These are phyloP conservation scores for Fraxinus baroniana DNA, from an alignment of 305 asterid genomes.

Conservation along the genomic window DNA sequence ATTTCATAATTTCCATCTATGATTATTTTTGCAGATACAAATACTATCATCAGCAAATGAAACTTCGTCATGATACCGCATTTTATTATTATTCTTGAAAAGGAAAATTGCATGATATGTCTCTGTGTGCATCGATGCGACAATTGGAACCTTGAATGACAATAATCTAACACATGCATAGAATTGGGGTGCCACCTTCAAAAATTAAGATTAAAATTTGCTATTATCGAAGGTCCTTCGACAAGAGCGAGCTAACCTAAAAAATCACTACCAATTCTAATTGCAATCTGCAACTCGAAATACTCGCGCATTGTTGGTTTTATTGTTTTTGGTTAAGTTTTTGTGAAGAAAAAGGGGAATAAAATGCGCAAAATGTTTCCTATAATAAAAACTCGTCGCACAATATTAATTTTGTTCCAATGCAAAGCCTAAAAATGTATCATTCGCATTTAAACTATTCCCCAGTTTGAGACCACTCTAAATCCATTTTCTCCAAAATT, in stretches of 20 bases:
- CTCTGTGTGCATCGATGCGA: neutral
- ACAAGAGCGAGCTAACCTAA: neutral
- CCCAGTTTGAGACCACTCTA: neutral
- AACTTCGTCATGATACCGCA: neutral
- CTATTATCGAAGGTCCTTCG: neutral
- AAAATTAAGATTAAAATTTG: neutral
- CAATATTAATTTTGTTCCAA: neutral
- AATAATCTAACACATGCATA: neutral
- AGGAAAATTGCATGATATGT: neutral
- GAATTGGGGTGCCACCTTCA: neutral
- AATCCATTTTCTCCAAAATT: neutral
- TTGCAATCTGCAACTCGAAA: neutral
- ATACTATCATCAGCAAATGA: neutral
- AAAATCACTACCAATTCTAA: too few species aligned
- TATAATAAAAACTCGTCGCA: neutral
- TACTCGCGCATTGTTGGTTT: neutral
- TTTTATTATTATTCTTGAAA: neutral
- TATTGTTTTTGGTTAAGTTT: neutral
- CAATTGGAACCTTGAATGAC: neutral
- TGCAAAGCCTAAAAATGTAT: neutral
- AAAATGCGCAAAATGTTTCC: neutral
- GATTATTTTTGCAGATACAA: neutral
- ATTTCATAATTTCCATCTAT: neutral
- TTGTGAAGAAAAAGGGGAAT: neutral
- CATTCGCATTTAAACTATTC: neutral